Conservation (phyloP, 192 early-diverging fungal genomes). For the Thamnidium elegans region DNA sequence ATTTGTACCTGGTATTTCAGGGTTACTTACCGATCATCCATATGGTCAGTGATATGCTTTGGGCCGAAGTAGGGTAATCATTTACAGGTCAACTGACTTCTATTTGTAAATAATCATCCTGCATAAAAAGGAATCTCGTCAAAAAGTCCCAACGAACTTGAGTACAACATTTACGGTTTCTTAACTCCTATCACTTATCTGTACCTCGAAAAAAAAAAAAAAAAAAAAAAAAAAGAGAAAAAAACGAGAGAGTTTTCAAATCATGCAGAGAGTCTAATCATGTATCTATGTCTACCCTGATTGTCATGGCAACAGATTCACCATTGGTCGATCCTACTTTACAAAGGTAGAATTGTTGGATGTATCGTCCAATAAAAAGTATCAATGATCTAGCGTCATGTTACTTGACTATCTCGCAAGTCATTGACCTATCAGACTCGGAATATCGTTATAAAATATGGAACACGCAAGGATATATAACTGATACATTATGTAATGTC, state of each 20-base stretch:
- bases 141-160: constrained; percentile 8
- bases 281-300: constrained; percentile 67
- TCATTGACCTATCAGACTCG: constrained; percentile 64
- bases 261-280: constrained; percentile 38
- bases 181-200: constrained; percentile 46
- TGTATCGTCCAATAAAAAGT: constrained; percentile 44
- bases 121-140: constrained; percentile 37
- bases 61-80: constrained; percentile 73
- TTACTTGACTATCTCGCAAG: constrained; percentile 60
- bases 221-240: too few relatives aligned
- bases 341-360: constrained; percentile 56
- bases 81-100: constrained; percentile 62
- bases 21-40: constrained; percentile 54
- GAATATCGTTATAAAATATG: constrained; percentile 55
- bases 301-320: constrained; percentile 71
- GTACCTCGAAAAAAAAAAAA: constrained; percentile 28
- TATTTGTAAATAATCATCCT: constrained; percentile 55
- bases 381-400: constrained; percentile 47
- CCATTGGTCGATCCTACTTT: constrained; percentile 64
- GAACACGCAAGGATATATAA: constrained; percentile 45
- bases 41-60: constrained; percentile 57
- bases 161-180: constrained; percentile 43
- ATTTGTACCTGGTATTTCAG: constrained; percentile 61
- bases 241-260: not conserved
- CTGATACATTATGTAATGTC: constrained; percentile 60